These are phyloP conservation scores for Crithidia fasciculata DNA, from an alignment of 208 protist species.

Conservation along the genomic window DNA sequence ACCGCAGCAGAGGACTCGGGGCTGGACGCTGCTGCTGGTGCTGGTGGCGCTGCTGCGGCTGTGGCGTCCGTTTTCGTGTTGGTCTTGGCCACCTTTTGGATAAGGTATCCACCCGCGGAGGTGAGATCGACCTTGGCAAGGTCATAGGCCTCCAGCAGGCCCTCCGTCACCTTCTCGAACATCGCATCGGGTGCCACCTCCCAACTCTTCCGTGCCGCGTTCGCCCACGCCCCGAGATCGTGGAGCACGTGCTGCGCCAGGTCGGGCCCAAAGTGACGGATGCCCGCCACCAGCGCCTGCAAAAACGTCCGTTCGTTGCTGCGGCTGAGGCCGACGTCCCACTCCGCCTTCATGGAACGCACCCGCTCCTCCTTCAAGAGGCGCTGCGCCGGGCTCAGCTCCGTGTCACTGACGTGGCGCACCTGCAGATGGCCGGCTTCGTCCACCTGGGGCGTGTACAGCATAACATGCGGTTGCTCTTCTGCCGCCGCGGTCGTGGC, in stretches of 20 bases:
- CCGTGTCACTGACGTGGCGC: conserved; percentile 14
- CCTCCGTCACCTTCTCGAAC: conserved; percentile 52
- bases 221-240: conserved; percentile 34
- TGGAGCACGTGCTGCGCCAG: conserved; percentile 78
- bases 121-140: conserved; percentile 48
- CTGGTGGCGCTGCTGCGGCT: no score
- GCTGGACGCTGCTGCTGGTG: no score
- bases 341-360: conserved; percentile 44
- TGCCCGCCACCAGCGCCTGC: conserved; percentile 55
- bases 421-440: conserved; percentile 24
- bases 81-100: conserved; percentile 26
- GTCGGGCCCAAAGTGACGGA: conserved; percentile 73
- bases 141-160: conserved; percentile 60
- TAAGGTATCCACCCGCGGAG: conserved; percentile 65
- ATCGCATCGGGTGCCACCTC: conserved; percentile 28
- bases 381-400: conserved; percentile 25
- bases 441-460: conserved; percentile 27
- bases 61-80: conserved; percentile 1
- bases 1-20: background rate
- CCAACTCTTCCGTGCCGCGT: conserved; percentile 47
- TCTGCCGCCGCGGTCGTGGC: background rate
- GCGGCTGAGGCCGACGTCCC: conserved; percentile 51
- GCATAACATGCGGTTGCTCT: conserved; percentile 16
- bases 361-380: conserved; percentile 26
- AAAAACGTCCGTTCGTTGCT: conserved; percentile 53